Conservation (phyloP, 2,329 filamentous ascomycete species). For the Fusarium guadeloupense region DNA sequence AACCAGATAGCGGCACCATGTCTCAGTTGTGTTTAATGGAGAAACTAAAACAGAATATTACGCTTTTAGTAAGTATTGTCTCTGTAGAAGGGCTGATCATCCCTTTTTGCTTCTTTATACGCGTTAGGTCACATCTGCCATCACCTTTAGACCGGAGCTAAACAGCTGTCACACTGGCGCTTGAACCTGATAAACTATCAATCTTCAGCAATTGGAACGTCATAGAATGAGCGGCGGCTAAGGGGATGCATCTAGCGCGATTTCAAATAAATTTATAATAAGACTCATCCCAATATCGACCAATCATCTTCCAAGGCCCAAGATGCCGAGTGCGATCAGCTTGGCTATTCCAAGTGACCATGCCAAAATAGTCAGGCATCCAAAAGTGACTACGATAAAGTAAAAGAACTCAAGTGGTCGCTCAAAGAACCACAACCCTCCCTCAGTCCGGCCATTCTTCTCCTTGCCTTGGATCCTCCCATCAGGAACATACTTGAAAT, state of each 20-base stretch:
- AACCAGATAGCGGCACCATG: neutral
- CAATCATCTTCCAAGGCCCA: neutral
- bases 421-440: conserved; percentile 22
- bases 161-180: neutral
- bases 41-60: neutral
- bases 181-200: neutral
- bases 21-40: conserved; percentile 3
- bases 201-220: too few relatives aligned
- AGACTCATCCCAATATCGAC: neutral
- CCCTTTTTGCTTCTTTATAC: neutral
- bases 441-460: conserved; percentile 21
- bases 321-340: neutral
- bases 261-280: too few relatives aligned
- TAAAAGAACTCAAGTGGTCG: conserved; percentile 43
- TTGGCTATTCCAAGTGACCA: conserved; percentile 1
- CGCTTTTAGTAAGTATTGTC: neutral
- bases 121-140: neutral
- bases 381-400: conserved; percentile 36
- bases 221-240: neutral
- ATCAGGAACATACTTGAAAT: conserved; percentile 48
- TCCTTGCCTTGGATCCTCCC: conserved; percentile 35
- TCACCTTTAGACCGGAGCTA: neutral
- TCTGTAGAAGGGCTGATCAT: neutral
- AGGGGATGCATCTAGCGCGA: neutral
- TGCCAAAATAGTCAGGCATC: neutral